Evolutionary conservation across 148 eudicot species (phyloP).

Genomic region (Silene latifolia): DNA sequence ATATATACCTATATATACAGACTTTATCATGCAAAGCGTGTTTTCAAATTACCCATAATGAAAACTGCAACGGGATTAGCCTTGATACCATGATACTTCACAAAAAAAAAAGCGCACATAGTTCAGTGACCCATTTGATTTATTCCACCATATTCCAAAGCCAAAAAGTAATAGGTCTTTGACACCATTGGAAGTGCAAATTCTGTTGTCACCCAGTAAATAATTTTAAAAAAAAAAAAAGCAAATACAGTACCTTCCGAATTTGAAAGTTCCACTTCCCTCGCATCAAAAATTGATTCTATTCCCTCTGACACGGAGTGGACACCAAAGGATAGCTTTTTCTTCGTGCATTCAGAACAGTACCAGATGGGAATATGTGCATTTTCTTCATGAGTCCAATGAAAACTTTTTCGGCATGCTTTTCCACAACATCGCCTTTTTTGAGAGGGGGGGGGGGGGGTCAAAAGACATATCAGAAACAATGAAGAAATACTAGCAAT

Average conservation of each 20-base stretch:
- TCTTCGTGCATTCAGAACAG: slow-evolving; percentile 36
- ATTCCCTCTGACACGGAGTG: slow-evolving; percentile 56
- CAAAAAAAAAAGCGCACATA: background rate
- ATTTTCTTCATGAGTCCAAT: slow-evolving; percentile 42
- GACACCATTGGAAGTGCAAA: background rate
- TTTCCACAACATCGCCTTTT: slow-evolving; percentile 59
- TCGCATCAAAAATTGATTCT: slow-evolving; percentile 65
- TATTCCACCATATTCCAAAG: background rate
- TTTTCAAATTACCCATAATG: background rate
- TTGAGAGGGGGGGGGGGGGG: slow-evolving; percentile 9
- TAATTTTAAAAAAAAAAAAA: background rate
- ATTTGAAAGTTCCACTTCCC: slow-evolving; percentile 41
- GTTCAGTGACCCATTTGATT: background rate
- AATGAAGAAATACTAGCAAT: background rate
- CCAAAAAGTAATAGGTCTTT: background rate
- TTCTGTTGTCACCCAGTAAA: background rate
- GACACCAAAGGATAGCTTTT: slow-evolving; percentile 48
- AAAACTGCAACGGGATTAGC: background rate
- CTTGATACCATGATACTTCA: background rate
- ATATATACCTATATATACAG: too few species aligned
- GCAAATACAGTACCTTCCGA: slow-evolving; percentile 19
- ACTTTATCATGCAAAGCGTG: background rate
- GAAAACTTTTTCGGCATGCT: slow-evolving; percentile 53
- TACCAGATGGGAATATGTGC: slow-evolving; percentile 40
- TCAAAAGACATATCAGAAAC: background rate